phyloP scores from a whole-genome alignment of 225 moss, liverwort and hornwort species.

The Marchantia paleacea region DNA sequence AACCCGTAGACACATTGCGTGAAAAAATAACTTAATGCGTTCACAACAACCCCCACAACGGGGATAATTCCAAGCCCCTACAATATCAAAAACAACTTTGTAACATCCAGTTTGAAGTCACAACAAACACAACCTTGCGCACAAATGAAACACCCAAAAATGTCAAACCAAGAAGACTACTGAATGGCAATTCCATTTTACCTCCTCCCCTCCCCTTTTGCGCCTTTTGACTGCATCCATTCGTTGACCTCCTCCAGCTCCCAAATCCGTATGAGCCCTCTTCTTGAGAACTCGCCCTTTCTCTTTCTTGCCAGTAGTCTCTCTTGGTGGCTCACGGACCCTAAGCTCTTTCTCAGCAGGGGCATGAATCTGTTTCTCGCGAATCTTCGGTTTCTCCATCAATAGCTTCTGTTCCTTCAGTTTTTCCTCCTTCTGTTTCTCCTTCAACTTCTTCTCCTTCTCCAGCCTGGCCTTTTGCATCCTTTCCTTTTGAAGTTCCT shows the following conservation, averaged over 20 bases:
- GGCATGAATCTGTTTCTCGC: slow-evolving; percentile 9
- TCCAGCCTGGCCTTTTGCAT: slow-evolving; percentile 4
- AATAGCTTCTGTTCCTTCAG: slow-evolving; percentile 26
- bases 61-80: too few relatives aligned
- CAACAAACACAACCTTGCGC: too few relatives aligned
- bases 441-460: slow-evolving; percentile 22
- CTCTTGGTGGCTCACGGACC: slow-evolving; percentile 28
- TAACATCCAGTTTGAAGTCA: too few relatives aligned
- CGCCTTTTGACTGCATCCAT: slow-evolving; percentile 78
- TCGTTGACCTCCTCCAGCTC: slow-evolving; percentile 31
- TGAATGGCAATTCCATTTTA: slow-evolving; percentile 28
- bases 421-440: slow-evolving; percentile 27
- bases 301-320: slow-evolving; percentile 38
- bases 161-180: background rate
- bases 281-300: slow-evolving; percentile 62
- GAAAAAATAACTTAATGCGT: too few relatives aligned
- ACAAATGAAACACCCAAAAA: too few relatives aligned
- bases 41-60: too few relatives aligned
- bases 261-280: slow-evolving; percentile 43
- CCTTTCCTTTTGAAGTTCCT: slow-evolving; percentile 33
- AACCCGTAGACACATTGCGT: too few relatives aligned
- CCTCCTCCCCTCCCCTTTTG: slow-evolving; percentile 91
- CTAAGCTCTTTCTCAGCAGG: slow-evolving; percentile 17
- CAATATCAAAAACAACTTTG: too few relatives aligned
- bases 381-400: slow-evolving; percentile 27